These are phyloP conservation scores for Mycosphaerella sp. DNA, from an alignment of 2,329 filamentous ascomycete genomes.

Conservation along the genomic window DNA sequence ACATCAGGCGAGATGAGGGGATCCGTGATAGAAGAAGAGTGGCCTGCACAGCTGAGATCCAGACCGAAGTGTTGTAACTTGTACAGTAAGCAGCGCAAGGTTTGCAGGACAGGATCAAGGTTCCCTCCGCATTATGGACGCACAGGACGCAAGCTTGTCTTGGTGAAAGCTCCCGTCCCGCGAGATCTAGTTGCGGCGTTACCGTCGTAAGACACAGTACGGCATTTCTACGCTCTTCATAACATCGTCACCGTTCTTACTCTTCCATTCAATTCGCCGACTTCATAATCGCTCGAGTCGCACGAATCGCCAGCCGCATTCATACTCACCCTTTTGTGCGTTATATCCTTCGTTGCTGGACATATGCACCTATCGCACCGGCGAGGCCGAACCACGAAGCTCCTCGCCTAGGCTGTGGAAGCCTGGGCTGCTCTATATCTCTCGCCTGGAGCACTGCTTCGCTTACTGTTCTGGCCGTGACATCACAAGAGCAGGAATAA, in stretches of 20 bases:
- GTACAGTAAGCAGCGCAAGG: conserved; percentile 7
- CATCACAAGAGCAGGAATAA: background rate
- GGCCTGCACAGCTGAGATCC: conserved; percentile 6
- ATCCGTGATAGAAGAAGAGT: conserved; percentile 3
- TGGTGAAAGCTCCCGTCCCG: conserved; percentile 2
- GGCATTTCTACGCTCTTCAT: background rate
- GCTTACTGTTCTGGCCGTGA: too few relatives aligned
- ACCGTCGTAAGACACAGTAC: conserved; percentile 5
- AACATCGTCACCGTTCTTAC: conserved; percentile 1
- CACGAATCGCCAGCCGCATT: conserved; percentile 3
- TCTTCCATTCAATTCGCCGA: background rate
- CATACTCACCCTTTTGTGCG: background rate
- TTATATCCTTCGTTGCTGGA: background rate
- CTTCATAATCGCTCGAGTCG: background rate
- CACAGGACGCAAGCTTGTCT: conserved; percentile 1
- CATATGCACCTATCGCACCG: background rate
- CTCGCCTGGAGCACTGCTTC: background rate
- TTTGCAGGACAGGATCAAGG: background rate
- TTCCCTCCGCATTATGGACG: conserved; percentile 1
- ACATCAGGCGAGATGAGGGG: conserved; percentile 12
- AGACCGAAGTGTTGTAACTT: conserved; percentile 3
- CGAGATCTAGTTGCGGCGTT: background rate
- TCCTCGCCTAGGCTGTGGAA: background rate
- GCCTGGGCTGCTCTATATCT: background rate
- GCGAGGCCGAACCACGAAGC: background rate